Conservation (phyloP, 2,329 filamentous ascomycete genomes). For the Stagonosporopsis rhizophila region DNA sequence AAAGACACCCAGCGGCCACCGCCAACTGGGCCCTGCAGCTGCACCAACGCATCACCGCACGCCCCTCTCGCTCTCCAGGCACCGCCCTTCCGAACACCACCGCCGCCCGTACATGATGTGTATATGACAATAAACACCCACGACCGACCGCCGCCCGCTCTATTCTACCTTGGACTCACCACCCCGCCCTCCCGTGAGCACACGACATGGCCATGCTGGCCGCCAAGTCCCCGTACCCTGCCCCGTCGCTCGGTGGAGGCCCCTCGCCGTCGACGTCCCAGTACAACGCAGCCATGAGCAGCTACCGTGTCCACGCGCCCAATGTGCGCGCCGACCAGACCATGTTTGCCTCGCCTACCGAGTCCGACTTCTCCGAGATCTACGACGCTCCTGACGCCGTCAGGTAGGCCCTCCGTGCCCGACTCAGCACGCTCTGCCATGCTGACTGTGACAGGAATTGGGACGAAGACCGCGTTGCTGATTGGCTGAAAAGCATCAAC, state of each 20-base stretch:
- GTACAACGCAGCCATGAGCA: conserved; percentile 44
- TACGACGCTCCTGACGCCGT: conserved; percentile 72
- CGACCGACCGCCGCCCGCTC: conserved; percentile 8
- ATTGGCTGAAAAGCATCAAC: conserved; percentile 90
- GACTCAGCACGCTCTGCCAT: not conserved
- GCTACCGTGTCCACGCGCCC: conserved; percentile 46
- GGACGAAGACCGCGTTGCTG: conserved; percentile 90
- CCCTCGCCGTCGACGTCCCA: conserved; percentile 43
- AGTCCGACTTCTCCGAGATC: conserved; percentile 87
- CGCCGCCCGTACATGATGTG: conserved; percentile 26
- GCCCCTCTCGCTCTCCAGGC: not conserved
- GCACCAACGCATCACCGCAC: not conserved
- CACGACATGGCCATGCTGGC: conserved; percentile 76
- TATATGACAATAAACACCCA: conserved; percentile 14
- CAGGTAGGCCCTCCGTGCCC: conserved; percentile 39
- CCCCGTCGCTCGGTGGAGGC: conserved; percentile 55
- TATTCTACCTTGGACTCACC: not conserved
- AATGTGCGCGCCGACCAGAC: conserved; percentile 54
- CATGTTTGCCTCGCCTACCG: conserved; percentile 80
- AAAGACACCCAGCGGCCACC: not conserved
- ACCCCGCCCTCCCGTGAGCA: not conserved
- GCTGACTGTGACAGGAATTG: conserved; percentile 62
- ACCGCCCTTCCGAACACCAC: not conserved
- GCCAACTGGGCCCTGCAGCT: not conserved
- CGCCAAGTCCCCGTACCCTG: conserved; percentile 73